These are phyloP conservation scores for Tricholomella constricta DNA, from an alignment of 768 basidiomycete genomes.

Conservation along the genomic window DNA sequence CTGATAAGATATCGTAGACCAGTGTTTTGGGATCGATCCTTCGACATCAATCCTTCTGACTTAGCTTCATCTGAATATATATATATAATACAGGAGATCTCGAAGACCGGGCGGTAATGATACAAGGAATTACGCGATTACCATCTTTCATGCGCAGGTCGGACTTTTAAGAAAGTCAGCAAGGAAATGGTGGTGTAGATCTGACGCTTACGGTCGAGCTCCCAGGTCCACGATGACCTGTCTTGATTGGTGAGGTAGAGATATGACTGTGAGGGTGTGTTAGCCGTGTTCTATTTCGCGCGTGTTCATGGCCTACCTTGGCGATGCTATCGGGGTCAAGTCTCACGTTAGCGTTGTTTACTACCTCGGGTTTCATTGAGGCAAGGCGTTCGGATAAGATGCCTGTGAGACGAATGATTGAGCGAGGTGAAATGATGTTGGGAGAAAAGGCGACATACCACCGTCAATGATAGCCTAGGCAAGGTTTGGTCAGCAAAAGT, in stretches of 20 bases:
- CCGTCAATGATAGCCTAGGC: conserved; percentile 71
- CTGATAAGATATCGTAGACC: too few relatives aligned
- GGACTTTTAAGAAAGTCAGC: conserved; percentile 28
- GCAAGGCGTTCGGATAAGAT: conserved; percentile 37
- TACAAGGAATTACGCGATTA: conserved; percentile 14
- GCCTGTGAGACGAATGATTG: conserved; percentile 20
- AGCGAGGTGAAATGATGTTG: not conserved
- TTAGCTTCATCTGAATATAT: not conserved
- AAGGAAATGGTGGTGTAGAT: not conserved
- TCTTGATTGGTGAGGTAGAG: conserved; percentile 69
- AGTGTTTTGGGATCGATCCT: too few relatives aligned
- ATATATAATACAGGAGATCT: not conserved
- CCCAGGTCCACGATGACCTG: conserved; percentile 76
- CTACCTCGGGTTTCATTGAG: conserved; percentile 36
- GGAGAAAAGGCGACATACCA: conserved; percentile 27
- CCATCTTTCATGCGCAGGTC: conserved; percentile 51
- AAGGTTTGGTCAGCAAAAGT: not conserved
- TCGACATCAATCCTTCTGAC: too few relatives aligned
- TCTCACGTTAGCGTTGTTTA: conserved; percentile 44
- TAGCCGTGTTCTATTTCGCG: not conserved
- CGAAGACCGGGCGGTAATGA: not conserved
- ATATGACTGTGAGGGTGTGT: conserved; percentile 48
- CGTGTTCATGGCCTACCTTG: conserved; percentile 42
- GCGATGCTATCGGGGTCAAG: conserved; percentile 73
- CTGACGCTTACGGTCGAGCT: conserved; percentile 66